Conservation (phyloP, 495 filamentous ascomycete genomes). For the Clohesyomyces aquaticus region DNA sequence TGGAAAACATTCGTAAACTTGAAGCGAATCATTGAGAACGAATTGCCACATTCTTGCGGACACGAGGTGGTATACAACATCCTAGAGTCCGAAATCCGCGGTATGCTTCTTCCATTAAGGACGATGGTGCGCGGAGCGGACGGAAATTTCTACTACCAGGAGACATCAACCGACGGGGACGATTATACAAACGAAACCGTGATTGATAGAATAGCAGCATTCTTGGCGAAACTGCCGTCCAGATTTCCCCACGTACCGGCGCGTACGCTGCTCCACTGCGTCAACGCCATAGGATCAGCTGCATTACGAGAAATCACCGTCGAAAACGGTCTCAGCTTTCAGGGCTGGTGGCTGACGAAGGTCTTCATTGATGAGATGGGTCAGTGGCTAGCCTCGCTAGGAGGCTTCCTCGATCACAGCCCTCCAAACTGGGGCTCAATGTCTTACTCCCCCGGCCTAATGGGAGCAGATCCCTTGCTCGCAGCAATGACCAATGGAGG, state of each 20-base stretch:
- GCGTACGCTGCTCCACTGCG: conserved; percentile 68
- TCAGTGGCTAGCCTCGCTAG: conserved; percentile 85
- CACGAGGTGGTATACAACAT: conserved; percentile 71
- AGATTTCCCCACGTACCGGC: conserved; percentile 73
- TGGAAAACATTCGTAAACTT: conserved; percentile 82
- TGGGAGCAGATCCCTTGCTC: conserved; percentile 29
- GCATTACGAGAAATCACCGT: conserved; percentile 82
- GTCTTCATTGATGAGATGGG: conserved; percentile 97
- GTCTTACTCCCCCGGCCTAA: conserved; percentile 23
- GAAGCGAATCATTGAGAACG: conserved; percentile 52
- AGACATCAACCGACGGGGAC: conserved; percentile 50
- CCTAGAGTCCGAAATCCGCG: conserved; percentile 72
- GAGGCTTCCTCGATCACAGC: conserved; percentile 77
- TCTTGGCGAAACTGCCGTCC: conserved; percentile 72
- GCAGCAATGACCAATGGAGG: conserved; percentile 26
- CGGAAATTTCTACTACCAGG: conserved; percentile 57
- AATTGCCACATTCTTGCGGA: conserved; percentile 58
- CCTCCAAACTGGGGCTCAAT: conserved; percentile 28
- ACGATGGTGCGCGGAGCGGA: conserved; percentile 60
- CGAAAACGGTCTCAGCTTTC: conserved; percentile 80
- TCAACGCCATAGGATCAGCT: conserved; percentile 68
- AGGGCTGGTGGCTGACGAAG: conserved; percentile 97
- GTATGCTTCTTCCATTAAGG: conserved; percentile 67
- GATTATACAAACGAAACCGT: conserved; percentile 57
- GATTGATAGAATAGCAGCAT: conserved; percentile 82